Conservation (phyloP, 805 yeast genomes). For the Metschnikowia lunata region DNA sequence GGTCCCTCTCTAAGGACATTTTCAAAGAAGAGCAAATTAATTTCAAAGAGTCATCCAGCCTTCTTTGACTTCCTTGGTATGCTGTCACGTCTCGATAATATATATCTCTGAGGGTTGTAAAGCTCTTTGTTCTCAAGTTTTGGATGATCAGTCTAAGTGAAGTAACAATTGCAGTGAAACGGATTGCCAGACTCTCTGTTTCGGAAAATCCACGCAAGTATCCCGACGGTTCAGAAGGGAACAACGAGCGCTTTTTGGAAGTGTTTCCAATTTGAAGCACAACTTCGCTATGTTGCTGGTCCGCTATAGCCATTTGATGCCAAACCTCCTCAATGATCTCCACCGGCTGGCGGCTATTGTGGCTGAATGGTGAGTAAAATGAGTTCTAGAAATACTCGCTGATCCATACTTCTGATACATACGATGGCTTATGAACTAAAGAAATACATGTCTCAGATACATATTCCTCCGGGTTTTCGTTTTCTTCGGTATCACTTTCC, state of each 20-base stretch:
- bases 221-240: too few relatives aligned
- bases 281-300: not conserved
- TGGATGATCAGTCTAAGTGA: constrained; percentile 8
- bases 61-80: constrained; percentile 12
- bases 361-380: too few relatives aligned
- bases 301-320: not conserved
- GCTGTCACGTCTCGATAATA: constrained; percentile 15
- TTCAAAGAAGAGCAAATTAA: constrained; percentile 6
- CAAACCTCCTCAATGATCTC: not conserved
- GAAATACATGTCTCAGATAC: too few relatives aligned
- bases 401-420: too few relatives aligned
- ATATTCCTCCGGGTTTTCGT: too few relatives aligned
- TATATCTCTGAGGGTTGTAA: constrained; percentile 15
- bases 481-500: too few relatives aligned
- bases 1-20: constrained; percentile 4
- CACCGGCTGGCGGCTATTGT: not conserved
- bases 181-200: constrained; percentile 6
- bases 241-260: not conserved
- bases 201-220: constrained; percentile 11
- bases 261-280: not conserved
- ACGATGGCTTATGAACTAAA: too few relatives aligned
- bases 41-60: constrained; percentile 10
- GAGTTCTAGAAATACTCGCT: too few relatives aligned
- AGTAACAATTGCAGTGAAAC: constrained; percentile 9
- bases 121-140: constrained; percentile 4